Conservation (phyloP, 768 basidiomycete genomes). For the Lactarius pseudohatsudake region DNA sequence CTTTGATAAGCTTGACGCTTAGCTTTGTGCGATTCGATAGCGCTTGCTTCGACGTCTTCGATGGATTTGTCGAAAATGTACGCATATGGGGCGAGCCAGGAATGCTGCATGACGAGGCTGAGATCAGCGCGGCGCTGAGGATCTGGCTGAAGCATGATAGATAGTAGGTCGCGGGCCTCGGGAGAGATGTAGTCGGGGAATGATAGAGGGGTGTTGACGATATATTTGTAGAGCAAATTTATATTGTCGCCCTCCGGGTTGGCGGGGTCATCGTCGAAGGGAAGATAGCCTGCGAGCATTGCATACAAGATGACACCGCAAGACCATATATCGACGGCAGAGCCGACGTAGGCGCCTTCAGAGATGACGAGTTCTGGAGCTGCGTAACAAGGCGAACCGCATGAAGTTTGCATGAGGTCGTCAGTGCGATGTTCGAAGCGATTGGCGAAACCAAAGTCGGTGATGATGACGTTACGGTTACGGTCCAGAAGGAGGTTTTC, state of each 20-base stretch:
- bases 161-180: conserved; percentile 79
- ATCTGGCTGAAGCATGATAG: conserved; percentile 93
- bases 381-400: conserved; percentile 97
- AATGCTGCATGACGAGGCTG: conserved; percentile 77
- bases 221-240: conserved; percentile 97
- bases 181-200: conserved; percentile 95
- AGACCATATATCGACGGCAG: conserved; percentile 97
- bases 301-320: conserved; percentile 96
- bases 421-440: conserved; percentile 89
- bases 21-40: conserved; percentile 82
- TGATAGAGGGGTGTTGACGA: conserved; percentile 93
- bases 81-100: conserved; percentile 74
- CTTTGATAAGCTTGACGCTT: conserved; percentile 80
- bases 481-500: conserved; percentile 97
- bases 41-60: conserved; percentile 73
- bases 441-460: conserved; percentile 99
- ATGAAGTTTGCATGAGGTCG: conserved; percentile 98
- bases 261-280: conserved; percentile 97
- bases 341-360: conserved; percentile 95
- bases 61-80: conserved; percentile 66
- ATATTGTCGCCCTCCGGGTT: conserved; percentile 99
- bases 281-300: conserved; percentile 97
- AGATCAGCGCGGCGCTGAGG: conserved; percentile 78
- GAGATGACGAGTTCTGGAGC: conserved; percentile 98
- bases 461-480: conserved; percentile 97